Conservation (phyloP, 2,329 filamentous ascomycete species). For the Fusarium zealandicum region DNA sequence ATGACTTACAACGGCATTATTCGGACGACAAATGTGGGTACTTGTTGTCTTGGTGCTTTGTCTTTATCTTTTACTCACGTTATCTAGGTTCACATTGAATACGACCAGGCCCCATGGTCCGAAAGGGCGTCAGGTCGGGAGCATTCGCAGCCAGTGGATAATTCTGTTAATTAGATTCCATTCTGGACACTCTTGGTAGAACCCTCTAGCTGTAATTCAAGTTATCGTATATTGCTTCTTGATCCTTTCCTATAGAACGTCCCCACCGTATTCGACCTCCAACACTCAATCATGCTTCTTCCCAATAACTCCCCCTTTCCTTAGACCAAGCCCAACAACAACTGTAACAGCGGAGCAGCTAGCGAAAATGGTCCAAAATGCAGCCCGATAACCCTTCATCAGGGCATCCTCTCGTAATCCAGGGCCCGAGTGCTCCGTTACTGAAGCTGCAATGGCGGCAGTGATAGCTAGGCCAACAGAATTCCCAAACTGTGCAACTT, state of each 20-base stretch:
- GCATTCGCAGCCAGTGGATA: background rate
- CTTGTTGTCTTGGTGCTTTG: background rate
- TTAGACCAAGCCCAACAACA: slow-evolving; percentile 49
- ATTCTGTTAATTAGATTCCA: too few species aligned
- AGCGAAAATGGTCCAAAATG: slow-evolving; percentile 61
- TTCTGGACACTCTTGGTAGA: too few species aligned
- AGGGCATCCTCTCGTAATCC: slow-evolving; percentile 44
- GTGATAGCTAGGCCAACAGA: slow-evolving; percentile 60
- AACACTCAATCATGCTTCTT: slow-evolving; percentile 50
- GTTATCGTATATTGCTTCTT: too few species aligned
- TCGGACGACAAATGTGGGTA: slow-evolving; percentile 27
- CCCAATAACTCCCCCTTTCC: slow-evolving; percentile 57
- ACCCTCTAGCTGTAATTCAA: too few species aligned
- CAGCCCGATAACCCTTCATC: slow-evolving; percentile 60
- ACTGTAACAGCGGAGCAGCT: slow-evolving; percentile 47
- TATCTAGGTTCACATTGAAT: slow-evolving; percentile 15
- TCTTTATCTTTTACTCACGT: background rate
- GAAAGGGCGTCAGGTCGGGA: slow-evolving; percentile 7
- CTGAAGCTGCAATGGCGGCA: slow-evolving; percentile 55
- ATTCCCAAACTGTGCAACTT: slow-evolving; percentile 63
- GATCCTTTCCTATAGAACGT: too few species aligned
- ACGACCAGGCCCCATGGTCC: slow-evolving; percentile 16
- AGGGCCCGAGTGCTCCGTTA: slow-evolving; percentile 50
- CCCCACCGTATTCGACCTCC: too few species aligned
- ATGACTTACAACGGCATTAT: slow-evolving; percentile 39